phyloP scores from a whole-genome alignment of 1,284 basidiomycete species.

The Ganoderma meredithae region DNA sequence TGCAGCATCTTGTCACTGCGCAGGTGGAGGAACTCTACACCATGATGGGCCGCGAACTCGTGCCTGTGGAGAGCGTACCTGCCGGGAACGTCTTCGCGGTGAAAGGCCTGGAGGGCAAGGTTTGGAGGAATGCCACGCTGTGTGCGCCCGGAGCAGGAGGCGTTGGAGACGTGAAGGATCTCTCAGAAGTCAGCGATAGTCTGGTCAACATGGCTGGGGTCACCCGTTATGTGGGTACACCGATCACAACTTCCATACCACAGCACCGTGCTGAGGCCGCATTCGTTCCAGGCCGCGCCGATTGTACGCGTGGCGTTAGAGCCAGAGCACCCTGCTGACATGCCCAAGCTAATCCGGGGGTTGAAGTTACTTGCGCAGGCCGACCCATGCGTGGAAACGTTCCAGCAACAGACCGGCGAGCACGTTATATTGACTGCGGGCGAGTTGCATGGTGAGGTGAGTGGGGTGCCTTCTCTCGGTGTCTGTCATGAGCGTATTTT shows the following conservation, averaged over 20 bases:
- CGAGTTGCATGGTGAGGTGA: slow-evolving; percentile 94
- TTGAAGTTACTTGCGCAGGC: slow-evolving; percentile 92
- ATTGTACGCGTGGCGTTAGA: slow-evolving; percentile 98
- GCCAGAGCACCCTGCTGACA: slow-evolving; percentile 88
- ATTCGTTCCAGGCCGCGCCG: slow-evolving; percentile 68
- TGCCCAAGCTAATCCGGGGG: slow-evolving; percentile 91
- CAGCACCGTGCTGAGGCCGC: slow-evolving; percentile 12
- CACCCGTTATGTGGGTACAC: slow-evolving; percentile 65
- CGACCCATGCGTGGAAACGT: slow-evolving; percentile 97
- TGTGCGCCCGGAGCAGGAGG: slow-evolving; percentile 69
- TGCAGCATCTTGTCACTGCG: slow-evolving; percentile 69
- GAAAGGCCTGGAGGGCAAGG: slow-evolving; percentile 88
- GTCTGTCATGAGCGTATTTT: not conserved
- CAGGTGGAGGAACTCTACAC: slow-evolving; percentile 86
- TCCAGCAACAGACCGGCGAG: slow-evolving; percentile 97
- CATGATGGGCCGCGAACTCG: slow-evolving; percentile 98
- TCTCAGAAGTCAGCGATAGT: slow-evolving; percentile 54
- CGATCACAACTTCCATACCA: slow-evolving; percentile 12
- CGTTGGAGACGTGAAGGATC: slow-evolving; percentile 46
- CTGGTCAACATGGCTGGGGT: slow-evolving; percentile 88
- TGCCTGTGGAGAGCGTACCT: slow-evolving; percentile 83
- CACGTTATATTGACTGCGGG: slow-evolving; percentile 97
- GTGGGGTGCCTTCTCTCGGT: slow-evolving; percentile 12
- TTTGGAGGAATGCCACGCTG: slow-evolving; percentile 91
- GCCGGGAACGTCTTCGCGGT: slow-evolving; percentile 98